phyloP scores from a whole-genome alignment of 2,329 filamentous ascomycete genomes.

The Neodidymelliopsis sp. region DNA sequence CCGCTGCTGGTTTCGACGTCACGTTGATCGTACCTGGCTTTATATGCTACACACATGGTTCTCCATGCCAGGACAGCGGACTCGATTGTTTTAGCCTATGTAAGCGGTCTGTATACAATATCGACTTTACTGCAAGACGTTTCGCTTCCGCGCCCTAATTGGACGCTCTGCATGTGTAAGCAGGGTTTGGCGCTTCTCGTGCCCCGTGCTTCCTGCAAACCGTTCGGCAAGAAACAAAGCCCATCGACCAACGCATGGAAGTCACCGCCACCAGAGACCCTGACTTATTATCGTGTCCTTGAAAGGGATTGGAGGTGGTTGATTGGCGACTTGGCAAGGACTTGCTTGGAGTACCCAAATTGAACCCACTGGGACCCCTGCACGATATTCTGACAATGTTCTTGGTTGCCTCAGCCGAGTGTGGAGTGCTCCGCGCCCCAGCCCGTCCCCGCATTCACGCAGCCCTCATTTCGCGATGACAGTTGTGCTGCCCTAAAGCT shows the following conservation, averaged over 20 bases:
- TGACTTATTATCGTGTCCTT: constrained; percentile 7
- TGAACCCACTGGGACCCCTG: constrained; percentile 36
- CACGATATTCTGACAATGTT: constrained; percentile 32
- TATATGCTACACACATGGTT: constrained; percentile 5
- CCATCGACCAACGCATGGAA: constrained; percentile 24
- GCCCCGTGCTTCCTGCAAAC: constrained; percentile 40
- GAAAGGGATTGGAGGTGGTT: constrained; percentile 39
- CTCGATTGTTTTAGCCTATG: constrained; percentile 41
- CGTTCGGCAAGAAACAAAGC: constrained; percentile 35
- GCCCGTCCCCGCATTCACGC: constrained; percentile 45
- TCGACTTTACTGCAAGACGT: constrained; percentile 15
- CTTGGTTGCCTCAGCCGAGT: constrained; percentile 39
- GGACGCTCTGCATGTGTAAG: constrained; percentile 21
- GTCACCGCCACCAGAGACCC: constrained; percentile 23
- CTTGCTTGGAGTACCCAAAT: constrained; percentile 31
- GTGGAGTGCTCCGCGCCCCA: constrained; percentile 42
- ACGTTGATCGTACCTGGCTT: constrained; percentile 24
- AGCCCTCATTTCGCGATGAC: constrained; percentile 40
- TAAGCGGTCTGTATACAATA: constrained; percentile 28
- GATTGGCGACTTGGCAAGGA: constrained; percentile 31
- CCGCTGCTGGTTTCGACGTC: constrained; percentile 27
- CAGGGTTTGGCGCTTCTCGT: constrained; percentile 24
- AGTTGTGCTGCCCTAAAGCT: constrained; percentile 30
- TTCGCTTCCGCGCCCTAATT: constrained; percentile 29
- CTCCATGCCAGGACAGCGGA: constrained; percentile 23